phyloP scores from a whole-genome alignment of 2,329 filamentous ascomycete species.

The Phialophora verrucosa region DNA sequence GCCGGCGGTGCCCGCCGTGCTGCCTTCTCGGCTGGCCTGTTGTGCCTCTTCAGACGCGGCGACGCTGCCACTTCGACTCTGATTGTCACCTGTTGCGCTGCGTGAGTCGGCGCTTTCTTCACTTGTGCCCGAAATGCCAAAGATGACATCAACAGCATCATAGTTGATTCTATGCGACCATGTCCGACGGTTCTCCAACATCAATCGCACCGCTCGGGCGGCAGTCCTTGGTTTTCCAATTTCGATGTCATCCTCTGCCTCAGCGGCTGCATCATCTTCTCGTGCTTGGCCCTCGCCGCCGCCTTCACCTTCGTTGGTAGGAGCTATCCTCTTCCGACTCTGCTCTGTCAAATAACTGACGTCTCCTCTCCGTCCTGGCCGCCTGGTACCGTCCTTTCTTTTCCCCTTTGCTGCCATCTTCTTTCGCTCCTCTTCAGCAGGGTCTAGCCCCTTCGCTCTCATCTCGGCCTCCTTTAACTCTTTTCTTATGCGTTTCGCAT shows the following conservation, averaged over 20 bases:
- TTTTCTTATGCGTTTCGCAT: conserved; percentile 78
- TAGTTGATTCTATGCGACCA: conserved; percentile 39
- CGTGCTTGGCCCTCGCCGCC: conserved; percentile 14
- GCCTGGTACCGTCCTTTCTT: conserved; percentile 52
- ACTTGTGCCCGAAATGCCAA: conserved; percentile 29
- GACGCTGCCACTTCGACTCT: conserved; percentile 18
- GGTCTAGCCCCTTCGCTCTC: conserved; percentile 45
- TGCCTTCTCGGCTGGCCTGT: conserved; percentile 2
- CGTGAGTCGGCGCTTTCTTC: conserved; percentile 19
- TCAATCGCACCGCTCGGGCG: conserved; percentile 34
- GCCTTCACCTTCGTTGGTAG: conserved; percentile 1
- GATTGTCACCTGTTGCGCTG: conserved; percentile 18
- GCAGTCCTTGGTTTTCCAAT: conserved; percentile 28
- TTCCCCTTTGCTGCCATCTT: conserved; percentile 48
- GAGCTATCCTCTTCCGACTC: conserved; percentile 7
- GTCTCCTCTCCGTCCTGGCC: conserved; percentile 54
- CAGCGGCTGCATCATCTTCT: conserved; percentile 12
- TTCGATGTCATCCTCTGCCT: conserved; percentile 9
- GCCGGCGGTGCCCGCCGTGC: too few species aligned
- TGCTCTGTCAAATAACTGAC: conserved; percentile 56
- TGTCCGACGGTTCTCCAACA: conserved; percentile 38
- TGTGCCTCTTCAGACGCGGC: neutral
- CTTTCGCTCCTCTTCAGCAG: conserved; percentile 39
- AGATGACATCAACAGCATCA: conserved; percentile 36
- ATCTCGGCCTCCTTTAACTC: conserved; percentile 65